Base-by-base conservation (phyloP, 2,329 filamentous ascomycete genomes). In the Penicillium sp. region DNA sequence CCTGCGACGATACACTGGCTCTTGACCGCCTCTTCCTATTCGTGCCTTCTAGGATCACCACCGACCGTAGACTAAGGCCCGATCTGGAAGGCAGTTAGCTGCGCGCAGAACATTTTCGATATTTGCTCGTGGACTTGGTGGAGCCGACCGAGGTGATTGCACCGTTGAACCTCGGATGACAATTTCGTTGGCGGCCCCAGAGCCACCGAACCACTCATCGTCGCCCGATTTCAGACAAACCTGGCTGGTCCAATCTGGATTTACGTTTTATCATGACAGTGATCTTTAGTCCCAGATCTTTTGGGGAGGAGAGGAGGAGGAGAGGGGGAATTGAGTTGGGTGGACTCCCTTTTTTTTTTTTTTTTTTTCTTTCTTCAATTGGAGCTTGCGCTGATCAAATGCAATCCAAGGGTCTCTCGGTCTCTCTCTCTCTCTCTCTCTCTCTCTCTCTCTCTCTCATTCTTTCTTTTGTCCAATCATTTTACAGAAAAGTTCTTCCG, bases 11-110 rank as follows among this genome's bases (percentile, higher is more conserved):
- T 18, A 18, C 18, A 18, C 18, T 18, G 18, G 18, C 18, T 45
- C 38, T 44, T 50, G 53, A 53, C 53, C 53, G 53, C 53, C 51
- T 44, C 34, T 50, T 55, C 37, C 33, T 38, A 48, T 39, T 43
- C 42, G 38, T 27, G 36, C 34, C 37, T 41, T 42, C 42, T 40
- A 34, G 39, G 13, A 43, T 24, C 4, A 41, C 39, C 9, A 33
- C 43, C 28, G 37, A 38, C 32, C 35, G 9, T 18, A 32, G 50
- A 43, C 52, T 54, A 54, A 33, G 9, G 35, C 47, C 45, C 26
- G 27, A 51, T 46, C 11, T 32, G 50, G 50, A 45, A 49, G 41
- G 45, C 50, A 50, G 45, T 45, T 50, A 50, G 34, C 38, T 34
- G 27, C 35, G 37, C 46, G 46, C 45, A 50, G 39, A 33, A 33